phyloP scores from a whole-genome alignment of 2,329 filamentous ascomycete species.

The Mycosphaerella sp. region DNA sequence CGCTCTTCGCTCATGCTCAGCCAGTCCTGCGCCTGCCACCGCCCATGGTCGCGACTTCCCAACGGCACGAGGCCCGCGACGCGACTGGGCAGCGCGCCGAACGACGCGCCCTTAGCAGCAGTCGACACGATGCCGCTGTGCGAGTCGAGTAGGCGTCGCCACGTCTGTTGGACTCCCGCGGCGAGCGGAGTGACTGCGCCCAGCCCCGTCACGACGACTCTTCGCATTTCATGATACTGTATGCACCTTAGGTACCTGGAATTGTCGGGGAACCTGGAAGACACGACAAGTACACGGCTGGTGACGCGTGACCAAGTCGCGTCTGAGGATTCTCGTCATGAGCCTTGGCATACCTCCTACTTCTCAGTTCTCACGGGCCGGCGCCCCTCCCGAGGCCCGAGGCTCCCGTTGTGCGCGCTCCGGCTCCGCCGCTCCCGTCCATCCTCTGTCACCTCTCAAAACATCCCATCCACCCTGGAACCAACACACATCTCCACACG shows the following conservation, averaged over 20 bases:
- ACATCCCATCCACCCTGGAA: too few relatives aligned
- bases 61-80: slow-evolving; percentile 76
- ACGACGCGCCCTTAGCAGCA: slow-evolving; percentile 54
- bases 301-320: too few relatives aligned
- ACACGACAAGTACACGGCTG: not conserved
- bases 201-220: slow-evolving; percentile 46
- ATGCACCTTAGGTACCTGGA: too few relatives aligned
- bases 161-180: slow-evolving; percentile 57
- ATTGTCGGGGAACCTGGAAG: not conserved
- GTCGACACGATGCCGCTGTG: slow-evolving; percentile 76
- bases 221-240: slow-evolving; percentile 41
- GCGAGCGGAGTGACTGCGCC: slow-evolving; percentile 42
- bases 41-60: slow-evolving; percentile 40
- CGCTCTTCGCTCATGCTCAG: slow-evolving; percentile 52
- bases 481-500: too few relatives aligned
- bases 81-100: slow-evolving; percentile 70
- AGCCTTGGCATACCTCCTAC: too few relatives aligned
- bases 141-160: slow-evolving; percentile 72
- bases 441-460: too few relatives aligned
- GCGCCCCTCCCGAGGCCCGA: too few relatives aligned
- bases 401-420: too few relatives aligned
- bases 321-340: too few relatives aligned
- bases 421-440: too few relatives aligned
- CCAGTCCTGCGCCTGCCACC: slow-evolving; percentile 45
- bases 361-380: too few relatives aligned